phyloP scores from a whole-genome alignment of 148 eudicot species.

The Silene latifolia region DNA sequence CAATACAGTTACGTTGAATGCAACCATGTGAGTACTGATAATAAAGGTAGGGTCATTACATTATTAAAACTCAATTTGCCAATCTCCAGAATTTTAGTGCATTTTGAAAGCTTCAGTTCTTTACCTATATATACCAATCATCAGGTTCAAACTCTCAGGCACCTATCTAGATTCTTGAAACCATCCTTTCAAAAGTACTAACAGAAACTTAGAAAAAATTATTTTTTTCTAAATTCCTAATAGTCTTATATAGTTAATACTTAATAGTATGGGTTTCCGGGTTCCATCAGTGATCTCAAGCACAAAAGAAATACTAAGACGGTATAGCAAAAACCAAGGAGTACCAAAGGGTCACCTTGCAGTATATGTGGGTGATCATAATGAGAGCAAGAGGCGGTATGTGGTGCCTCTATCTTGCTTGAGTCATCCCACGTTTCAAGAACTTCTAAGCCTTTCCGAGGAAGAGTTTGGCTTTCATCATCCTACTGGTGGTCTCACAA shows the following conservation, averaged over 20 bases:
- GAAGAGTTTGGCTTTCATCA: conserved; percentile 39
- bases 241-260: neutral
- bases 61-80: neutral
- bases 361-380: conserved; percentile 36
- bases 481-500: conserved; percentile 35
- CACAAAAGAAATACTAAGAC: neutral
- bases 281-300: no score
- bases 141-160: conserved; percentile 2
- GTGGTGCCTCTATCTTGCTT: conserved; percentile 36
- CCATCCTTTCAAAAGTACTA: neutral
- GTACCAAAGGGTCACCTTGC: conserved; percentile 36
- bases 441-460: conserved; percentile 30
- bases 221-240: neutral
- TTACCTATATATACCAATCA: neutral
- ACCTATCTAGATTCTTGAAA: neutral
- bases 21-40: conserved; percentile 12
- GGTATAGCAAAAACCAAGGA: conserved; percentile 18
- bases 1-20: conserved; percentile 1
- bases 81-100: neutral
- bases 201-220: neutral
- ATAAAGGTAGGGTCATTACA: neutral
- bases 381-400: conserved; percentile 22
- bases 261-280: no score
- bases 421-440: conserved; percentile 32
- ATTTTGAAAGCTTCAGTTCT: neutral